A percentile compares a stretch with the other conserved stretches of the same genome.
Evolutionary conservation across 768 basidiomycete species (phyloP).

Genomic region (Boletus pseudo-olivaceus): DNA sequence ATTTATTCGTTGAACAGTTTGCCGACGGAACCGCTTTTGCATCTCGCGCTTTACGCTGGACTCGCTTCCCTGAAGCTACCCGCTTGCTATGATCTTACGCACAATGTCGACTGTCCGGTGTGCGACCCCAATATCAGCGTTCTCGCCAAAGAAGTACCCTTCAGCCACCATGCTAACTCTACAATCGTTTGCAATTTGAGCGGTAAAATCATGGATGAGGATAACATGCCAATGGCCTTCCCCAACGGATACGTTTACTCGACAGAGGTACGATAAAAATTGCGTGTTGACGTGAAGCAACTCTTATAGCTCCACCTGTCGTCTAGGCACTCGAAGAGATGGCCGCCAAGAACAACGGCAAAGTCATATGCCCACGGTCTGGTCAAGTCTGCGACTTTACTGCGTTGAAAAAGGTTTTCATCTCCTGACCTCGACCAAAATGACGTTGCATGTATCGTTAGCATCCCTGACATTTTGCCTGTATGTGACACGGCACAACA

Average conservation of each 20-base stretch:
- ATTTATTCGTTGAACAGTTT: conserved; percentile 86
- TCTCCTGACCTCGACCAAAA: conserved; percentile 52
- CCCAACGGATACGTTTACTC: conserved; percentile 92
- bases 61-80: conserved; percentile 88
- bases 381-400: conserved; percentile 58
- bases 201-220: conserved; percentile 92
- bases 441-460: not conserved
- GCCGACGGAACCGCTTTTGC: conserved; percentile 81
- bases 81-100: conserved; percentile 66
- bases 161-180: conserved; percentile 91
- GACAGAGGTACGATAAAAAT: conserved; percentile 60
- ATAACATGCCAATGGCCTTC: conserved; percentile 90
- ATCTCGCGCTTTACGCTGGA: conserved; percentile 88
- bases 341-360: conserved; percentile 73
- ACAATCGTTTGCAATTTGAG: conserved; percentile 91
- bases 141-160: conserved; percentile 83
- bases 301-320: conserved; percentile 11
- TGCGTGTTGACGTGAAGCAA: conserved; percentile 1
- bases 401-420: conserved; percentile 82
- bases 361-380: conserved; percentile 82
- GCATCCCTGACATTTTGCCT: not conserved
- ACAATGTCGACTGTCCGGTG: conserved; percentile 87
- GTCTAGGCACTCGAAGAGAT: conserved; percentile 82
- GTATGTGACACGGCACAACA: not conserved
- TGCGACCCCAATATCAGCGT: conserved; percentile 76